Percentiles rank a stretch among this genome's conserved stretches.
Evolutionary conservation across 345 rosid genomes (phyloP).

Genomic region (Ceriops tagal): DNA sequence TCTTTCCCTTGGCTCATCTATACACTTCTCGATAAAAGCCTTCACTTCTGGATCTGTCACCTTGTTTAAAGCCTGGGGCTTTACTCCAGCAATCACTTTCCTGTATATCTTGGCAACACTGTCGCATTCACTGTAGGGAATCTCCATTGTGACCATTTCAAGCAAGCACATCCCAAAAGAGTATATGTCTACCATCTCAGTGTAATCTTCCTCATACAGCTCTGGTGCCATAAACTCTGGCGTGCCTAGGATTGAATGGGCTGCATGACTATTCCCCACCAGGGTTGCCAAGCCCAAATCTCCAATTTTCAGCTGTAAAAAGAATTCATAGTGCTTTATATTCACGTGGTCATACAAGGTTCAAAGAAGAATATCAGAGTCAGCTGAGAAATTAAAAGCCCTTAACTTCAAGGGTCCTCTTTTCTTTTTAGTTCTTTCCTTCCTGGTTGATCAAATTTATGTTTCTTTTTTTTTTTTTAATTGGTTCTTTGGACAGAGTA

Average conservation of each 20-base stretch:
- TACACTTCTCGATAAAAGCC: slow-evolving; percentile 61
- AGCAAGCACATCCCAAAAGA: slow-evolving; percentile 67
- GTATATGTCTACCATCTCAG: slow-evolving; percentile 64
- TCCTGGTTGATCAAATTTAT: too few relatives aligned
- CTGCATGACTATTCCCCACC: slow-evolving; percentile 56
- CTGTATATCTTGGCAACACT: slow-evolving; percentile 67
- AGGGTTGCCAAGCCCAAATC: slow-evolving; percentile 67
- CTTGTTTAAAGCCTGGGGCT: slow-evolving; percentile 47
- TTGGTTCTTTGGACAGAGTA: too few relatives aligned
- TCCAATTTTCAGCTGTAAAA: slow-evolving; percentile 58
- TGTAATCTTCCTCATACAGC: slow-evolving; percentile 69
- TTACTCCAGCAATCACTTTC: slow-evolving; percentile 55
- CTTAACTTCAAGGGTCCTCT: not conserved
- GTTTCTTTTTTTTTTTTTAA: too few relatives aligned
- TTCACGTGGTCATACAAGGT: not conserved
- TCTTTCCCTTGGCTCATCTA: slow-evolving; percentile 53
- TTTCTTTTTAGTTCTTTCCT: too few relatives aligned
- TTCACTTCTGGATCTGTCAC: slow-evolving; percentile 50
- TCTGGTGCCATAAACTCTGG: slow-evolving; percentile 77
- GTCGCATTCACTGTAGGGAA: slow-evolving; percentile 66
- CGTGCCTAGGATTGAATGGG: slow-evolving; percentile 62
- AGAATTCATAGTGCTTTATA: slow-evolving; percentile 7
- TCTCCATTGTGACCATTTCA: slow-evolving; percentile 66
- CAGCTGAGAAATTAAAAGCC: not conserved
- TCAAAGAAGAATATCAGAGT: not conserved